Percentiles rank a stretch among this genome's conserved stretches.
Conservation (phyloP, 2,329 filamentous ascomycete genomes). For the Bipolaris cookei region DNA sequence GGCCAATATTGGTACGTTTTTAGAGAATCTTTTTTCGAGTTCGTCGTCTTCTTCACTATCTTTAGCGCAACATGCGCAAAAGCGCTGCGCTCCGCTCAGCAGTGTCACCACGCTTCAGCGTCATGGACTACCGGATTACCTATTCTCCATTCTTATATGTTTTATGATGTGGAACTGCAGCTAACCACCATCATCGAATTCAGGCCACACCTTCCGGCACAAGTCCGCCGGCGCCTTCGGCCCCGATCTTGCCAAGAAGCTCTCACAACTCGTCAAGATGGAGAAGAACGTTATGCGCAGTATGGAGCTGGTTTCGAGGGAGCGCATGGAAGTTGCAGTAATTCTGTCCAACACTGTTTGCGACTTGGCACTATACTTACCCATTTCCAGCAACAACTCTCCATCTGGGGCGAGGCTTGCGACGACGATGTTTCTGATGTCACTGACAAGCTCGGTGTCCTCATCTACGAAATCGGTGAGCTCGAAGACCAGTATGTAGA, state of each 20-base stretch:
- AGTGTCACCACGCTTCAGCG: not conserved
- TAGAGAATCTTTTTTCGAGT: not conserved
- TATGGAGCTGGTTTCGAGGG: slow-evolving; percentile 90
- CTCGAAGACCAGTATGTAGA: slow-evolving; percentile 98
- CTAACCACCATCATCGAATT: slow-evolving; percentile 16
- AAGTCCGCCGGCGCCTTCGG: slow-evolving; percentile 78
- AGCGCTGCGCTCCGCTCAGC: not conserved
- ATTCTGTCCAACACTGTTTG: slow-evolving; percentile 49
- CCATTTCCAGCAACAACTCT: slow-evolving; percentile 84
- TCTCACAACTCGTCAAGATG: slow-evolving; percentile 98
- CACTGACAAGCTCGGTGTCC: slow-evolving; percentile 96
- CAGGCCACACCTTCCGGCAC: slow-evolving; percentile 74
- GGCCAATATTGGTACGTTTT: slow-evolving; percentile 76
- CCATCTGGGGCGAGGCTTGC: slow-evolving; percentile 92
- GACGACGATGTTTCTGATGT: slow-evolving; percentile 99
- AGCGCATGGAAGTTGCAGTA: slow-evolving; percentile 98
- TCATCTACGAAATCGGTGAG: slow-evolving; percentile 98
- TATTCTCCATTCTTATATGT: not conserved
- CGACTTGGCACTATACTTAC: slow-evolving; percentile 26
- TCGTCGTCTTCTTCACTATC: not conserved
- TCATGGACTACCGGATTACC: not conserved
- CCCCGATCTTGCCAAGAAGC: slow-evolving; percentile 94
- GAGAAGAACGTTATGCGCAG: slow-evolving; percentile 99
- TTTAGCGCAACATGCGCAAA: not conserved
- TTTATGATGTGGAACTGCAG: not conserved